A percentile compares a stretch with the other conserved stretches of the same genome.
These are phyloP conservation scores for Chimonanthus praecox DNA, from an alignment of 164 flowering plant genomes.

Conservation along the genomic window DNA sequence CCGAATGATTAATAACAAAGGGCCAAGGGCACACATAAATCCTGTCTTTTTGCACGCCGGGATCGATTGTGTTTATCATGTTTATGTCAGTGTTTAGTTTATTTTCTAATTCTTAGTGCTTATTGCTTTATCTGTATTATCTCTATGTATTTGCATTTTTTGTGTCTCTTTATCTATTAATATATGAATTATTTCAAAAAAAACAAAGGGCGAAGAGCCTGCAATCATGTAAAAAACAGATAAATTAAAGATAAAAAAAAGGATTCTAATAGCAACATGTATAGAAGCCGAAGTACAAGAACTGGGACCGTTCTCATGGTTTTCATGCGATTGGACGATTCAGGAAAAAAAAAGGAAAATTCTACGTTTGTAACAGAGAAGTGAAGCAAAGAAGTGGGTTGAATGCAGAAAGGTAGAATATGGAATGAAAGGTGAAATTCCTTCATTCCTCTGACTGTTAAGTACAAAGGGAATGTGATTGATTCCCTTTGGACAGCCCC, in stretches of 20 bases:
- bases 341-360: neutral
- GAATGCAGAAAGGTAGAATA: slow-evolving; percentile 1
- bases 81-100: too few species aligned
- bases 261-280: neutral
- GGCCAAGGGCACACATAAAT: too few species aligned
- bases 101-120: too few species aligned
- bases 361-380: neutral
- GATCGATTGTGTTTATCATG: too few species aligned
- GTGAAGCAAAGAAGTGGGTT: neutral
- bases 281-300: neutral
- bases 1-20: too few species aligned
- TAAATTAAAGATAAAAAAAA: neutral
- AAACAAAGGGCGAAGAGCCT: neutral
- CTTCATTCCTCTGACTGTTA: slow-evolving; percentile 20
- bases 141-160: neutral
- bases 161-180: too few species aligned
- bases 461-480: slow-evolving; percentile 2
- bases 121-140: neutral
- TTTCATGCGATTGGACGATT: neutral
- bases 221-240: neutral
- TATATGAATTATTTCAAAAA: neutral
- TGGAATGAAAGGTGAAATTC: slow-evolving; percentile 21
- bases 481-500: slow-evolving; percentile 7
- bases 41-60: too few species aligned
- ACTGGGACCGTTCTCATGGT: neutral